Evolutionary conservation across 2,329 filamentous ascomycete species (phyloP).

Genomic region (Didymella segeticola): DNA sequence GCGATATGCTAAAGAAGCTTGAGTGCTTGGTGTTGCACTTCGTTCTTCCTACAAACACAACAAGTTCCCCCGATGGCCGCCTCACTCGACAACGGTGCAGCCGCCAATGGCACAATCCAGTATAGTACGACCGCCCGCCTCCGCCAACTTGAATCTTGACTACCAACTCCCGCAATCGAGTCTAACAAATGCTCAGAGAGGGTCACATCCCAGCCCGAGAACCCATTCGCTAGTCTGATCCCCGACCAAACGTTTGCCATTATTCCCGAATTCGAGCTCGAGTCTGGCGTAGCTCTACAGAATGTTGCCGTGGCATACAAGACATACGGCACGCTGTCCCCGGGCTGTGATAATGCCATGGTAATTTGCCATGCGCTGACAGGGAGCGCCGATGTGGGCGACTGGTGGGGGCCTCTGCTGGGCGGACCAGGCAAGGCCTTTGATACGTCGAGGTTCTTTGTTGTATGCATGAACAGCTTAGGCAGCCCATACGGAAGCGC

Average conservation of each 20-base stretch:
- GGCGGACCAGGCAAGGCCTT: conserved; percentile 80
- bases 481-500: conserved; percentile 86
- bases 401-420: conserved; percentile 88
- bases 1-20: conserved; percentile 27
- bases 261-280: conserved; percentile 87
- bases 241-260: conserved; percentile 86
- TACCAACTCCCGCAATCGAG: too few species aligned
- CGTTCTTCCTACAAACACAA: conserved; percentile 14
- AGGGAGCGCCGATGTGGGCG: conserved; percentile 81
- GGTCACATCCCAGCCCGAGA: conserved; percentile 76
- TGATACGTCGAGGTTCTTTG: conserved; percentile 82
- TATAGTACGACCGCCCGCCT: conserved; percentile 27
- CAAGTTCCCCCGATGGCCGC: conserved; percentile 24
- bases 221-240: conserved; percentile 86
- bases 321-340: conserved; percentile 64
- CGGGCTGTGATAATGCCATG: conserved; percentile 66
- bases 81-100: conserved; percentile 11
- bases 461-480: conserved; percentile 84
- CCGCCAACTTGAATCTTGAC: neutral
- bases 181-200: conserved; percentile 40
- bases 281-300: conserved; percentile 82
- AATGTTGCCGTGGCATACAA: conserved; percentile 76
- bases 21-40: conserved; percentile 19
- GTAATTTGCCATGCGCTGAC: conserved; percentile 84
- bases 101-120: conserved; percentile 31